Evolutionary conservation across 148 eudicot species (phyloP).

Genomic region (Fallopia convolvulus): DNA sequence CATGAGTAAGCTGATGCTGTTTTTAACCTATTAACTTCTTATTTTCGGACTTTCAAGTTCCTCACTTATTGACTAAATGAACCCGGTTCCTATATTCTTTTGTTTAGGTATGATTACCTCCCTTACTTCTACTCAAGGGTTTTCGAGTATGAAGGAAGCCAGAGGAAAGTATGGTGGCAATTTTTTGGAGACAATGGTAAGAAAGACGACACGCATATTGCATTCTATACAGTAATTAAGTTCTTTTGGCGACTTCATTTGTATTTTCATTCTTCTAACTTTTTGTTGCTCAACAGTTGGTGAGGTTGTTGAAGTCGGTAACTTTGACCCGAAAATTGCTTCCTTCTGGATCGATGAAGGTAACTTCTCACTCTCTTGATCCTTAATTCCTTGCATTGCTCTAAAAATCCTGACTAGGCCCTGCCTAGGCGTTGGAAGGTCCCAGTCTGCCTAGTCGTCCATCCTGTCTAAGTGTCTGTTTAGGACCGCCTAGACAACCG

Average conservation of each 20-base stretch:
- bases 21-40: not conserved
- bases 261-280: not conserved
- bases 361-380: slow-evolving; percentile 17
- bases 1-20: slow-evolving; percentile 34
- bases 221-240: not conserved
- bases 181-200: slow-evolving; percentile 95
- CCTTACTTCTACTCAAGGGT: slow-evolving; percentile 94
- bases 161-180: slow-evolving; percentile 97
- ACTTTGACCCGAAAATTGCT: slow-evolving; percentile 92
- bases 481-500: too few relatives aligned
- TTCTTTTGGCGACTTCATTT: not conserved
- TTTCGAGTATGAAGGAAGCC: slow-evolving; percentile 96
- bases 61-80: not conserved
- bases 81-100: not conserved
- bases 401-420: too few relatives aligned
- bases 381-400: too few relatives aligned
- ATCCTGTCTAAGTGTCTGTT: too few relatives aligned
- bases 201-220: not conserved
- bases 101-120: slow-evolving; percentile 76
- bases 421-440: too few relatives aligned
- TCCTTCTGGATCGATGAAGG: slow-evolving; percentile 98
- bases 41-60: not conserved
- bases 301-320: slow-evolving; percentile 80
- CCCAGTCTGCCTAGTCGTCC: too few relatives aligned
- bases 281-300: slow-evolving; percentile 54